These are phyloP conservation scores for Petunia axillaris DNA, from an alignment of 257 asterid species.

Conservation along the genomic window DNA sequence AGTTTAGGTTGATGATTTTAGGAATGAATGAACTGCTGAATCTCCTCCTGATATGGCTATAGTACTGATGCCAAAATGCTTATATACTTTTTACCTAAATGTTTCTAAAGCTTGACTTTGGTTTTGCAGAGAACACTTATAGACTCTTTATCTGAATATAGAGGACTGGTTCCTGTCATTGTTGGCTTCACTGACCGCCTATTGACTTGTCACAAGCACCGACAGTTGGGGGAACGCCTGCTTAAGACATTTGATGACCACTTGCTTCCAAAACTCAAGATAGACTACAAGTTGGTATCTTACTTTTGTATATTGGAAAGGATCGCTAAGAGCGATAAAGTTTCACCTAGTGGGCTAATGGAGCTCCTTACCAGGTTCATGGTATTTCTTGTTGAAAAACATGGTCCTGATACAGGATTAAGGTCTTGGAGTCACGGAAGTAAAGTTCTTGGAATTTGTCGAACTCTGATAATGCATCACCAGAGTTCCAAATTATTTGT, in stretches of 20 bases:
- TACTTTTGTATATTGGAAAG: constrained; percentile 84
- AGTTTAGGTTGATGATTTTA: not conserved
- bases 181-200: constrained; percentile 72
- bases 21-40: not conserved
- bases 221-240: constrained; percentile 77
- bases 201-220: constrained; percentile 71
- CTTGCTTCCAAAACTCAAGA: constrained; percentile 74
- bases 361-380: constrained; percentile 71
- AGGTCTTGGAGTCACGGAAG: constrained; percentile 88
- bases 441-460: constrained; percentile 84
- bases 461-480: constrained; percentile 83
- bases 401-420: constrained; percentile 83
- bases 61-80: constrained; percentile 19
- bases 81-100: not conserved
- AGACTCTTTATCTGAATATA: constrained; percentile 60
- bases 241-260: constrained; percentile 70
- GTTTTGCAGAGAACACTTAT: constrained; percentile 66
- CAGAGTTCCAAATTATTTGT: constrained; percentile 75
- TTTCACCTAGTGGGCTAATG: constrained; percentile 74
- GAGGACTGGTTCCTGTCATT: constrained; percentile 77
- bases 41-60: constrained; percentile 26
- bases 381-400: constrained; percentile 69
- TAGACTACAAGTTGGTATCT: constrained; percentile 72
- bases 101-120: constrained; percentile 20
- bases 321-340: constrained; percentile 69